phyloP scores from a whole-genome alignment of 2,329 filamentous ascomycete genomes.

The Seiridium cupressi region DNA sequence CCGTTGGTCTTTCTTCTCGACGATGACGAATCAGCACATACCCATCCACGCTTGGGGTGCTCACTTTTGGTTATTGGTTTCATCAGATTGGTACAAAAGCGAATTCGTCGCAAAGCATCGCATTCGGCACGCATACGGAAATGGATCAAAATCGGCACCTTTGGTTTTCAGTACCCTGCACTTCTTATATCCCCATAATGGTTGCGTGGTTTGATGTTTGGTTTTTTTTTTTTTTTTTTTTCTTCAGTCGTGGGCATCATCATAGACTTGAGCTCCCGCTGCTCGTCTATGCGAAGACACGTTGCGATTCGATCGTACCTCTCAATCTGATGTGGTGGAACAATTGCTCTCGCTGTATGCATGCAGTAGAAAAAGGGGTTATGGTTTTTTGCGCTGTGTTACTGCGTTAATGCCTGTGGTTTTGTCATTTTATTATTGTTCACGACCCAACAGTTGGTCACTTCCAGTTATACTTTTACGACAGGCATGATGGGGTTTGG shows the following conservation, averaged over 20 bases:
- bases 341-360: neutral
- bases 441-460: neutral
- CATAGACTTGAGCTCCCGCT: no score
- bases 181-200: neutral
- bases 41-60: neutral
- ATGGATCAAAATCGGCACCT: neutral
- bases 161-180: no score
- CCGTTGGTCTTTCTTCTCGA: neutral
- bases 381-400: neutral
- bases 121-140: neutral
- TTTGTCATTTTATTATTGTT: neutral
- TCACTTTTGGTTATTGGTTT: neutral
- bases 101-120: neutral
- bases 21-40: neutral
- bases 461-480: neutral
- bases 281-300: no score
- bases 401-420: neutral
- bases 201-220: neutral
- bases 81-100: neutral
- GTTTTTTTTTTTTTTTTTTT: no score
- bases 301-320: no score
- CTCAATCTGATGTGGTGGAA: no score
- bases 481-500: neutral
- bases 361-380: neutral
- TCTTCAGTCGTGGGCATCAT: no score